Evolutionary conservation across 75 land plant genomes (phyloP).

Genomic region (Picea glauca): DNA sequence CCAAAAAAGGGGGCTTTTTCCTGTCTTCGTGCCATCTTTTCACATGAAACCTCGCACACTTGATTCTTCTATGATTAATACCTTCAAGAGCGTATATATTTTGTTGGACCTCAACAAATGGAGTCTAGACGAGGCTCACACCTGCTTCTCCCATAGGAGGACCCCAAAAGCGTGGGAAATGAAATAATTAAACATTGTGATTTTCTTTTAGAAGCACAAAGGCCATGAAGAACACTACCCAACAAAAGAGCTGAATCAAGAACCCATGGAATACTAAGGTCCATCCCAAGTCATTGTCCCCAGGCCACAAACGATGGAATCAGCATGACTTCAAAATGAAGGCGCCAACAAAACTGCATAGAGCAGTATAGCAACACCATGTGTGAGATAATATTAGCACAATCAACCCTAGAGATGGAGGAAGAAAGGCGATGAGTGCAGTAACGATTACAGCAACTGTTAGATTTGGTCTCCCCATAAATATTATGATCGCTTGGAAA

Average conservation of each 20-base stretch:
- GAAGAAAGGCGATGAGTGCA: constrained; percentile 69
- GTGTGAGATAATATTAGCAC: constrained; percentile 68
- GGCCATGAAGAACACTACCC: constrained; percentile 83
- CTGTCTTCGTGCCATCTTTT: no score
- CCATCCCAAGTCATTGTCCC: constrained; percentile 82
- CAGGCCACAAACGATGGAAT: constrained; percentile 90
- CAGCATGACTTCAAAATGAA: constrained; percentile 77
- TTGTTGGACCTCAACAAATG: no score
- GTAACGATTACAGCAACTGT: constrained; percentile 45
- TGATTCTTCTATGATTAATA: no score
- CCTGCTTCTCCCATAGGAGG: constrained; percentile 26
- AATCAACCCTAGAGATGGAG: constrained; percentile 83
- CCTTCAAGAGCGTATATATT: no score
- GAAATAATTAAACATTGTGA: constrained; percentile 26
- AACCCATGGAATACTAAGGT: constrained; percentile 66
- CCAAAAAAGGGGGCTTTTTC: no score
- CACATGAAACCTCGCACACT: no score
- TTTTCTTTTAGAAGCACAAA: constrained; percentile 47
- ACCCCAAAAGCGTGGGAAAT: constrained; percentile 25
- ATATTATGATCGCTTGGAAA: constrained; percentile 43
- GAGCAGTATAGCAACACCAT: constrained; percentile 65
- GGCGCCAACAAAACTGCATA: constrained; percentile 76
- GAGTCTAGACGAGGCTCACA: constrained; percentile 27
- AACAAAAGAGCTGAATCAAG: constrained; percentile 68
- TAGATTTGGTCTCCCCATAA: constrained; percentile 50